Evolutionary conservation across 2,329 filamentous ascomycete genomes (phyloP).

Genomic region (Colletotrichum costaricense): DNA sequence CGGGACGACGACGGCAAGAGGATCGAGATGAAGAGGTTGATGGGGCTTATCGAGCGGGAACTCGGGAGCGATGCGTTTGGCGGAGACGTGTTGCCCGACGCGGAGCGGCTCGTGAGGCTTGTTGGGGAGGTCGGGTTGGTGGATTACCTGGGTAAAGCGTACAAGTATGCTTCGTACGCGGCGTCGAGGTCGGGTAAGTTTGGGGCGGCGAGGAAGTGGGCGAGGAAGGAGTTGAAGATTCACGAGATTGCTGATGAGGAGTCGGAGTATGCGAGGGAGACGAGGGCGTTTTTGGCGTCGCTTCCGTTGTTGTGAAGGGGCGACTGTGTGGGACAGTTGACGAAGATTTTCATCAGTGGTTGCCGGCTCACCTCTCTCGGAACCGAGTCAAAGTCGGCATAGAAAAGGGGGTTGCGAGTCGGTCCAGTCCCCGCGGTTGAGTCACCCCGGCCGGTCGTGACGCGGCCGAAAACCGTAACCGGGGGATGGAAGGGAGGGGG

Average conservation of each 20-base stretch:
- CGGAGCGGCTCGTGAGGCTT: conserved; percentile 37
- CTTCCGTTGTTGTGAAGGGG: conserved; percentile 22
- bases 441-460: conserved; percentile 21
- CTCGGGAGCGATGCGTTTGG: conserved; percentile 35
- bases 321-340: not conserved
- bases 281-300: conserved; percentile 24
- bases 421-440: not conserved
- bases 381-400: not conserved
- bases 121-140: conserved; percentile 39
- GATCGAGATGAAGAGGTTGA: conserved; percentile 43
- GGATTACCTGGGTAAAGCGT: conserved; percentile 41
- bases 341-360: too few species aligned
- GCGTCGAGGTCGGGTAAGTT: conserved; percentile 31
- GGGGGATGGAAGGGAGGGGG: not conserved
- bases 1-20: conserved; percentile 45
- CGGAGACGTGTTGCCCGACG: conserved; percentile 31
- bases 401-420: not conserved
- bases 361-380: not conserved
- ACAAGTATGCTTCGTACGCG: conserved; percentile 39
- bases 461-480: not conserved
- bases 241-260: conserved; percentile 36
- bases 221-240: conserved; percentile 37
- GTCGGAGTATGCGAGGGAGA: conserved; percentile 17
- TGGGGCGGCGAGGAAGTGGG: conserved; percentile 38
- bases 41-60: conserved; percentile 47